Evolutionary conservation across 2,329 filamentous ascomycete genomes (phyloP), one percentile per base, ranked within the genome.

Genomic region (Aspergillus ruber): DNA sequence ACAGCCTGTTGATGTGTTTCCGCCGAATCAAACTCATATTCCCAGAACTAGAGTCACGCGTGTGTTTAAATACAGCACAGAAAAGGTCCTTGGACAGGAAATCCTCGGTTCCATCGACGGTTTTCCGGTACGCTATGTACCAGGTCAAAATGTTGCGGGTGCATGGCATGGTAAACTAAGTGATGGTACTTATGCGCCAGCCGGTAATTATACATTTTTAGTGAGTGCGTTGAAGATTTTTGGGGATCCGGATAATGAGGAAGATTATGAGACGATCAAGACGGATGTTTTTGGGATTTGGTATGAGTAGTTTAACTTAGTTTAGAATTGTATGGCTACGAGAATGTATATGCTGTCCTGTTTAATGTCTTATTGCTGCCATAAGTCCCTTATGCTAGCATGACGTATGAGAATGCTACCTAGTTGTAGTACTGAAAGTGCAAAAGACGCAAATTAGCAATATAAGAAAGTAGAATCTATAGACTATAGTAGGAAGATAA

Each of bases 171-270:
- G 33, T 6, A n/a, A 35, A 3, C 18, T 50, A 18, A 50, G 49
- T 1, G 41, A 52, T 17, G 51, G 51, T 3, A 44, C 47, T 2
- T 50, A 52, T 42, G 52, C 49, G 9, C 44, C 52, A 1, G 45
- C 38, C 5, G 52, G 52, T 3, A 44, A 47, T 38, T 54, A 54
- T 44, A 45, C 50, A 8, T 18, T 54, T 15, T 17, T 45, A 47
- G 52, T 52, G 33, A 46, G 50, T 40, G 52, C 52, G n/a, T 33
- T 54, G 44, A 54, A 49, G 50, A 54, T 54, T 23, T 52, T 52
- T 23, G 52, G 52, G 7, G 41, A 54, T 21, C 50, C 32, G 4
- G n/a, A 20, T 18, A 48, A 44, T 8, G 29, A 21, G 15, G 15
- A 15, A 21, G 50, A 52, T 36, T 52, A 52, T 41, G 48, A 52